Base-by-base conservation (phyloP, 441 rosid genomes). In the Hypseocharis bilobata region DNA sequence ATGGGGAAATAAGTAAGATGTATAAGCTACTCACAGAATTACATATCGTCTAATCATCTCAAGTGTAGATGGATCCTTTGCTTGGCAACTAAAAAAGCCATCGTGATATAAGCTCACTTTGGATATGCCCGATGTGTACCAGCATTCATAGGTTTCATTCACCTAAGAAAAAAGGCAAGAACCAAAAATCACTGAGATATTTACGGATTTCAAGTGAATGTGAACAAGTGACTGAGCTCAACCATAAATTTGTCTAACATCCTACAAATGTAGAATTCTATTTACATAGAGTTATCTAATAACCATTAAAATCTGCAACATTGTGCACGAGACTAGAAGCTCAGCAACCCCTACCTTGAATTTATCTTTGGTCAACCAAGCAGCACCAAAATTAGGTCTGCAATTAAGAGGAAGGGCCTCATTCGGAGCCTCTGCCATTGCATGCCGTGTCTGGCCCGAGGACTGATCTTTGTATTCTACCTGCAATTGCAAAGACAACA, bases 381-480 rank as follows among this genome's bases (percentile, higher is more conserved):
- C 91, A 72, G 74, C 78, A 40, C 86, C 87, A 69, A 92, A 92
- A 81, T 79, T 78, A 72, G 98, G 95, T 72, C 96, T 75, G 71
- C 98, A 92, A 74, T 82, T 72, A 57, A 77, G 78, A 66, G 98
- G 98, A 78, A 92, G 98, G 11, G 91, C 95, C 77, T 87, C 95
- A 55, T 78, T 74, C 17, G 98, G 98, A 73, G 96, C 89, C 82
- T 92, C 98, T 60, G 93, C 82, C 40, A 83, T 75, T 56, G 95
- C 90, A 68, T 83, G 47, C 67, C 36, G 80, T 40, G 71, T 81
- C 76, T 81, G 85, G 57, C 91, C 95, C 79, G 75, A 69, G 56
- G 82, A 82, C 71, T 77, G 78, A 72, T 92, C 95, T 75, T 62
- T 76, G 72, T 89, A 92, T 67, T 92, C 95, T 25, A 92, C 93